Conservation (phyloP, 1,284 basidiomycete genomes). For the Sanghuangporus baumii region DNA sequence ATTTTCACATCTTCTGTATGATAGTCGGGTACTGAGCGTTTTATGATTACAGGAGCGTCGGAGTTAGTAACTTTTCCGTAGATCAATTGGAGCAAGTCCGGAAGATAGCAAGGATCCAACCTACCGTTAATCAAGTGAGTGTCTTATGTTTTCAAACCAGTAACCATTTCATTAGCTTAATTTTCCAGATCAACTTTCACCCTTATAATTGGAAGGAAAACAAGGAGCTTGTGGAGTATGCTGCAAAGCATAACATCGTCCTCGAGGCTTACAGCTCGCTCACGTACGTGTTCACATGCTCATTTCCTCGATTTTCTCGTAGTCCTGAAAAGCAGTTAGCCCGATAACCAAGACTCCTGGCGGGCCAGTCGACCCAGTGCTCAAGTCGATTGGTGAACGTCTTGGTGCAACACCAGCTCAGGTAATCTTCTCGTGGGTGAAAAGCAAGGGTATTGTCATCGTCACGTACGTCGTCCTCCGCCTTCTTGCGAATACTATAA, state of each 20-base stretch:
- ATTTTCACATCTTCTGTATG: not conserved
- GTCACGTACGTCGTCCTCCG: slow-evolving; percentile 47
- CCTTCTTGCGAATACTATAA: not conserved
- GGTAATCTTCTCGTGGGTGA: slow-evolving; percentile 64
- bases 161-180: not conserved
- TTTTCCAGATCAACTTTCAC: slow-evolving; percentile 51
- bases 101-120: slow-evolving; percentile 53
- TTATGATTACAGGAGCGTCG: slow-evolving; percentile 53
- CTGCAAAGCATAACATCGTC: slow-evolving; percentile 55
- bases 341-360: slow-evolving; percentile 65
- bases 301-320: not conserved
- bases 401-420: slow-evolving; percentile 62
- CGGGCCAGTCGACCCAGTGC: slow-evolving; percentile 65
- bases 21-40: not conserved
- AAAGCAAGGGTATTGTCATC: slow-evolving; percentile 57
- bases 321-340: slow-evolving; percentile 27
- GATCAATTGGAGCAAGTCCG: slow-evolving; percentile 54
- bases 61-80: slow-evolving; percentile 73
- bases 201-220: slow-evolving; percentile 62
- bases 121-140: slow-evolving; percentile 71
- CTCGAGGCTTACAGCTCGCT: slow-evolving; percentile 71
- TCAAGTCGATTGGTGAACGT: slow-evolving; percentile 52
- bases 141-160: no score
- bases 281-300: slow-evolving; percentile 34
- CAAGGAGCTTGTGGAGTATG: slow-evolving; percentile 53